Evolutionary conservation across 495 filamentous ascomycete genomes (phyloP).

Genomic region (Wilcoxina mikolae): DNA sequence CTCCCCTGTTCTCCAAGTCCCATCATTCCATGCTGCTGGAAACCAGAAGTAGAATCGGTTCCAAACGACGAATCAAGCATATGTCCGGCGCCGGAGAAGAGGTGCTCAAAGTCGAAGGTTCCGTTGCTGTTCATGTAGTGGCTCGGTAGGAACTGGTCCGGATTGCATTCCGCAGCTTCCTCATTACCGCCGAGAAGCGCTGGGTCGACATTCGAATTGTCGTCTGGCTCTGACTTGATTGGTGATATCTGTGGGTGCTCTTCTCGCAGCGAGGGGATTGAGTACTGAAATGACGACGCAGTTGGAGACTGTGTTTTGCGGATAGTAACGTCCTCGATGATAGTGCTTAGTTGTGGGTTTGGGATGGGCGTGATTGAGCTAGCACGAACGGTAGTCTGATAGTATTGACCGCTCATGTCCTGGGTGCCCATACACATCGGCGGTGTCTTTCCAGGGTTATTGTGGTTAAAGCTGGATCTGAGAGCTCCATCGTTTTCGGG

Average conservation of each 20-base stretch:
- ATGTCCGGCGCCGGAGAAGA: background rate
- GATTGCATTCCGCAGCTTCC: constrained; percentile 3
- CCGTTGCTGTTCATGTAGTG: constrained; percentile 11
- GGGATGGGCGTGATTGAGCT: constrained; percentile 28
- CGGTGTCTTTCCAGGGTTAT: constrained; percentile 46
- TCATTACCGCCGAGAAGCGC: constrained; percentile 16
- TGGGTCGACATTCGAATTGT: constrained; percentile 30
- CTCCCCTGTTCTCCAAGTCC: background rate
- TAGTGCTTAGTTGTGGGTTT: constrained; percentile 28
- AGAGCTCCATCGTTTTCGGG: constrained; percentile 29
- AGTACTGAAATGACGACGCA: constrained; percentile 8
- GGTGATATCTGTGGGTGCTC: background rate
- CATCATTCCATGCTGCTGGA: background rate
- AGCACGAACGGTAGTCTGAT: constrained; percentile 42
- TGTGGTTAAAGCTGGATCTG: constrained; percentile 45
- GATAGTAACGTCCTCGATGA: constrained; percentile 40
- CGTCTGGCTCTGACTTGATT: constrained; percentile 15
- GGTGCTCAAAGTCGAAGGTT: background rate
- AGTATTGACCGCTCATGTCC: constrained; percentile 44
- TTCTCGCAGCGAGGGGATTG: background rate
- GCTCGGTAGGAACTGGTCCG: constrained; percentile 6
- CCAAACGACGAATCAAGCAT: background rate
- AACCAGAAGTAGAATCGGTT: no score
- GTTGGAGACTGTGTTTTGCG: constrained; percentile 33
- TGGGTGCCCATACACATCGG: constrained; percentile 40